Evolutionary conservation across 1,284 basidiomycete genomes (phyloP), one percentile per base, ranked within the genome.

Genomic region (Rhizoctonia solani): DNA sequence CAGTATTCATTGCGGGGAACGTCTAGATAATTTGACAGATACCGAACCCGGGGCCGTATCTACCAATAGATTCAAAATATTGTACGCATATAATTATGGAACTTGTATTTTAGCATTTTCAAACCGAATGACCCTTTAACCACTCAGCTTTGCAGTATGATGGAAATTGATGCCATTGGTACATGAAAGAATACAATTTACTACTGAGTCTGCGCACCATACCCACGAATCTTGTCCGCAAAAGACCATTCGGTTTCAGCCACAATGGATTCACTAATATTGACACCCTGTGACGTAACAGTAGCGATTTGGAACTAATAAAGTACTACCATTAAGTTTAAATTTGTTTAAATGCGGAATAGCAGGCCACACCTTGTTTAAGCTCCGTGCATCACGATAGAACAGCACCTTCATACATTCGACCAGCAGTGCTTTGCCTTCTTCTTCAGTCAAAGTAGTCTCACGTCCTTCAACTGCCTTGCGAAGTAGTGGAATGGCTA

Each of bases 311-410:
- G 95, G 80, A 91, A 99, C 94, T 97, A 71, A 44, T 6, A 9
- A n/a, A 19, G 16, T 25, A 23, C 39, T 46, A 39, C 9, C 9
- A 19, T 46, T 19, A 46, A 11, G 44, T 11, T 9, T 19, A n/a
- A 6, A 19, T 29, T 25, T 23, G 14, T 44, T 8, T 29, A 54
- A 47, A 30, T 32, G n/a, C 30, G 47, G 41, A 49, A 13, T 16
- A n/a, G n/a, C n/a, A n/a, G n/a, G n/a, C 50, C 19, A 25, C 71
- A 93, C 95, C 85, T 98, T 95, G 84, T 99, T 93, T 77, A 97
- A 81, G 81, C 91, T 94, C 74, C 97, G 85, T 1, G 96, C 96
- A 75, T 99, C 97, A 53, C 96, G 87, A 80, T 99, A 99, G 81
- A 90, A 99, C 61, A 99, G 82, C 11, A 99, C 95, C 74, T 89